These are phyloP conservation scores for Clavispora asparagi DNA, from an alignment of 805 yeast genomes.

Conservation along the genomic window DNA sequence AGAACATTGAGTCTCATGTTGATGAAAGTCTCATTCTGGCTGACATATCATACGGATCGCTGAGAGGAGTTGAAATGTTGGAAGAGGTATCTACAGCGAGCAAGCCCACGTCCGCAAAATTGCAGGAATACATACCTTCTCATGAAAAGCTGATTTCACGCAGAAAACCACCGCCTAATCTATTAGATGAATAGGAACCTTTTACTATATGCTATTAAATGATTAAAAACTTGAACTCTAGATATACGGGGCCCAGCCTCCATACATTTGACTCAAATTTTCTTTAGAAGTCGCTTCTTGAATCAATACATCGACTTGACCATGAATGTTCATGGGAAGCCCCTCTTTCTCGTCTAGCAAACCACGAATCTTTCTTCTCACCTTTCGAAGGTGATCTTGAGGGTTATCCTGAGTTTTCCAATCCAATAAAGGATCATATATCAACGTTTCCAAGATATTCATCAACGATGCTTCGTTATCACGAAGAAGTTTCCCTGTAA, in stretches of 20 bases:
- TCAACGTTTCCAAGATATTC: constrained; percentile 87
- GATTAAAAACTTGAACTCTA: constrained; percentile 5
- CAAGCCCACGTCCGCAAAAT: not conserved
- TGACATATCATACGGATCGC: not conserved
- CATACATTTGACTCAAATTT: constrained; percentile 78
- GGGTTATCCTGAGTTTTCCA: constrained; percentile 56
- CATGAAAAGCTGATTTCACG: not conserved
- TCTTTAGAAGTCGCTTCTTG: constrained; percentile 73
- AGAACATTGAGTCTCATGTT: constrained; percentile 4
- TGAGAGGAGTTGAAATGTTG: not conserved
- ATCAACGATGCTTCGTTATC: constrained; percentile 77
- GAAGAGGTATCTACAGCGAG: not conserved
- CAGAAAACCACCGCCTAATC: constrained; percentile 1
- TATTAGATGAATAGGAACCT: not conserved
- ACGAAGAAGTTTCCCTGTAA: constrained; percentile 67
- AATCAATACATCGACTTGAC: constrained; percentile 86
- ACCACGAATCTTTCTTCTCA: constrained; percentile 80
- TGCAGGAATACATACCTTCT: not conserved
- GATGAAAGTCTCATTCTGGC: not conserved
- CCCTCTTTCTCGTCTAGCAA: constrained; percentile 74
- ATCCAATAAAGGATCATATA: constrained; percentile 88
- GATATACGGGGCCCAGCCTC: constrained; percentile 71
- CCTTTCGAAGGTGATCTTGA: constrained; percentile 62
- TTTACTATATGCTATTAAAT: not conserved
- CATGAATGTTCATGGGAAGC: constrained; percentile 81